A percentile compares a stretch with the other conserved stretches of the same genome.
phyloP scores from a whole-genome alignment of 371 early-diverging fungal genomes.

The Mucor circinelloides region DNA sequence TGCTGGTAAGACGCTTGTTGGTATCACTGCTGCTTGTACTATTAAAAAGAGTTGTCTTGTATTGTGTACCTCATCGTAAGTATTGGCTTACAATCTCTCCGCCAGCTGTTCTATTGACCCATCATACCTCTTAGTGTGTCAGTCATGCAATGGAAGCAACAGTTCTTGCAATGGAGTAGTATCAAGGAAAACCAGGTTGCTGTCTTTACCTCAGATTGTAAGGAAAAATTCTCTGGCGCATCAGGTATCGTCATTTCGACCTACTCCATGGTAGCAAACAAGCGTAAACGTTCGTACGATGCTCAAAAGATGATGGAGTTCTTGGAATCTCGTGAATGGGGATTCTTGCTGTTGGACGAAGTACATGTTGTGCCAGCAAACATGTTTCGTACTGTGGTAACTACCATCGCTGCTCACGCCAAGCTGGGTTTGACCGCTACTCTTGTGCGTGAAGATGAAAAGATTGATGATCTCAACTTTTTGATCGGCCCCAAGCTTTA shows the following conservation, averaged over 20 bases:
- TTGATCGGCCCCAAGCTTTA: conserved; percentile 99
- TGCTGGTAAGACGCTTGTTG: conserved; percentile 99
- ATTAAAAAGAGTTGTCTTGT: conserved; percentile 97
- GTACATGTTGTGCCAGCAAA: conserved; percentile 99
- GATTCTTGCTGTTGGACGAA: conserved; percentile 97
- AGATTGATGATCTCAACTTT: conserved; percentile 99
- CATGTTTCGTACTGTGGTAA: conserved; percentile 98
- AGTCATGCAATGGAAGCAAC: conserved; percentile 99
- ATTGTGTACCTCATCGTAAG: conserved; percentile 91
- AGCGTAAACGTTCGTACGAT: conserved; percentile 94
- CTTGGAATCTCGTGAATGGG: conserved; percentile 95
- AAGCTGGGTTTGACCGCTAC: conserved; percentile 98
- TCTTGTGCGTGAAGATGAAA: conserved; percentile 99
- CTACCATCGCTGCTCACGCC: conserved; percentile 94
- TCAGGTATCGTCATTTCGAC: conserved; percentile 97
- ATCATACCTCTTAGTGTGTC: conserved; percentile 68
- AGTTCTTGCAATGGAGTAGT: conserved; percentile 96
- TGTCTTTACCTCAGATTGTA: conserved; percentile 96
- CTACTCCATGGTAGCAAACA: conserved; percentile 98
- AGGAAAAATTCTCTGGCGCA: conserved; percentile 89
- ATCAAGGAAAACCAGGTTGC: conserved; percentile 93
- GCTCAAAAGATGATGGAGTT: conserved; percentile 98
- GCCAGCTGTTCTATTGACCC: neutral
- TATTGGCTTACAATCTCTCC: neutral
- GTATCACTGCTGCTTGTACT: conserved; percentile 99